Evolutionary conservation across 345 rosid genomes (phyloP).

Genomic region (Citrus unshiu): DNA sequence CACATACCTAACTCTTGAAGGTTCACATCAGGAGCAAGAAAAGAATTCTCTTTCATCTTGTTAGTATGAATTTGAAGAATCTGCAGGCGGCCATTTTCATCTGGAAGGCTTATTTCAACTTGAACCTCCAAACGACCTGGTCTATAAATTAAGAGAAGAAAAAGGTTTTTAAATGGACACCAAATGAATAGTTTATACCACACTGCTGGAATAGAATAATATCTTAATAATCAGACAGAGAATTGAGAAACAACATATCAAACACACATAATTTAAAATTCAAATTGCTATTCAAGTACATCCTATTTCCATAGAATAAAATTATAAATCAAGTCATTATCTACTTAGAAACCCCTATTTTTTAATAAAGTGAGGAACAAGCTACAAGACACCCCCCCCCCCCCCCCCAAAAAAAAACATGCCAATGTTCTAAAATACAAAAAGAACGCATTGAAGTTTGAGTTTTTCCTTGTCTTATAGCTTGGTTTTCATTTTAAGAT

Average conservation of each 20-base stretch:
- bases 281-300: not conserved
- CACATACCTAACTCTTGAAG: conserved; percentile 86
- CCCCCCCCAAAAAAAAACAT: too few relatives aligned
- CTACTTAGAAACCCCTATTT: too few relatives aligned
- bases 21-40: conserved; percentile 79
- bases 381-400: not conserved
- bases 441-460: not conserved
- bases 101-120: conserved; percentile 99
- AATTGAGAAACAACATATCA: not conserved
- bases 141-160: conserved; percentile 35
- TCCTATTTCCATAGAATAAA: not conserved
- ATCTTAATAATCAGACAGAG: not conserved
- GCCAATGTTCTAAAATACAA: not conserved
- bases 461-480: not conserved
- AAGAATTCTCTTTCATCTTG: conserved; percentile 98
- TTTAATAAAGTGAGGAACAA: not conserved
- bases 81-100: conserved; percentile 95
- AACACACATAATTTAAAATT: not conserved
- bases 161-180: not conserved
- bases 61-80: conserved; percentile 97
- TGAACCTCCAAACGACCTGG: conserved; percentile 99
- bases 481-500: not conserved
- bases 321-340: not conserved
- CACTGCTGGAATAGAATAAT: not conserved
- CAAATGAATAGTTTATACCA: not conserved